Conservation (phyloP, 345 rosid species). For the Eutrema heterophyllum region DNA sequence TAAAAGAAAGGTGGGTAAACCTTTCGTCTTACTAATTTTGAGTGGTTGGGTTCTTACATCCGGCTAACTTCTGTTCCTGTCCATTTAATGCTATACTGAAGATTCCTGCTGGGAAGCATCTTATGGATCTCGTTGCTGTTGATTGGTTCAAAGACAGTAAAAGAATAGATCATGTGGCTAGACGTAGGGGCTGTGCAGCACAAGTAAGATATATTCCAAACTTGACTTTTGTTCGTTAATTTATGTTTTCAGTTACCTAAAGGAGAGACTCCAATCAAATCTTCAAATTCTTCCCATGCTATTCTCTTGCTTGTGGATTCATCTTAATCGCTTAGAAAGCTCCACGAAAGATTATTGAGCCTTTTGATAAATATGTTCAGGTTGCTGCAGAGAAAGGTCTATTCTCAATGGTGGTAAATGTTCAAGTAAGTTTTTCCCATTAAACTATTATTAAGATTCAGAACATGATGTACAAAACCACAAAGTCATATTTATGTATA, state of each 20-base stretch:
- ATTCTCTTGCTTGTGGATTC: not conserved
- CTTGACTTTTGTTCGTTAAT: not conserved
- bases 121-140: conserved; percentile 98
- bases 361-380: conserved; percentile 31
- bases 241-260: not conserved
- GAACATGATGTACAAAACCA: not conserved
- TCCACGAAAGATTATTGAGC: not conserved
- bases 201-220: conserved; percentile 49
- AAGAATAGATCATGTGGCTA: conserved; percentile 94
- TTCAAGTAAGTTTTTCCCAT: conserved; percentile 54
- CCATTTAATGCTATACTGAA: conserved; percentile 20
- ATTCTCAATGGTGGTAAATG: conserved; percentile 65
- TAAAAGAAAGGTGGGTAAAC: conserved; percentile 68
- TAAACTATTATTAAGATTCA: not conserved
- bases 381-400: conserved; percentile 71
- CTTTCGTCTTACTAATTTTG: not conserved
- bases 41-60: not conserved
- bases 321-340: not conserved
- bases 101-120: conserved; percentile 93
- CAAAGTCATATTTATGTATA: conserved; percentile 16
- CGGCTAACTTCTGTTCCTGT: conserved; percentile 12
- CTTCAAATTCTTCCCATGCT: not conserved
- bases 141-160: conserved; percentile 99
- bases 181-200: conserved; percentile 93
- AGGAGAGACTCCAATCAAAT: not conserved